Evolutionary conservation across 805 yeast species (phyloP).

Genomic region (Saturnispora besseyi): DNA sequence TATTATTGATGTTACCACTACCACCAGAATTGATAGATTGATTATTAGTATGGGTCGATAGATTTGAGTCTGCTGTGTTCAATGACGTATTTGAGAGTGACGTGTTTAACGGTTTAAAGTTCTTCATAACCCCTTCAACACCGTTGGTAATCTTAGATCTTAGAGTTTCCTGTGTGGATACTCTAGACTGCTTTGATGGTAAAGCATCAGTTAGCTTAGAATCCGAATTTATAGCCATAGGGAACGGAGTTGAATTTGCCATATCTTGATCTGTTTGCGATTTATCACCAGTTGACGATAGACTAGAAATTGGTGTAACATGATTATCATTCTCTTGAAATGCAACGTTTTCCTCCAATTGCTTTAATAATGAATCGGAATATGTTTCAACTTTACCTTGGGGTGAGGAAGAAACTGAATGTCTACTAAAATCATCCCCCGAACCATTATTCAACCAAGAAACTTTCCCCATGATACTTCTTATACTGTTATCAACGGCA

Average conservation of each 20-base stretch:
- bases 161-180: constrained; percentile 21
- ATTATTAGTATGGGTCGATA: not conserved
- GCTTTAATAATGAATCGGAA: constrained; percentile 21
- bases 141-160: constrained; percentile 24
- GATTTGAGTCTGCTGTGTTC: constrained; percentile 11
- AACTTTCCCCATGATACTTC: constrained; percentile 27
- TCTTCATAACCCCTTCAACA: constrained; percentile 30
- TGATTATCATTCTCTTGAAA: constrained; percentile 14
- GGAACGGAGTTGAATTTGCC: constrained; percentile 2
- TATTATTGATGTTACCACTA: not conserved
- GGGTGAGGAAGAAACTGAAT: not conserved
- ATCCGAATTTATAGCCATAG: constrained; percentile 9
- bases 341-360: constrained; percentile 26
- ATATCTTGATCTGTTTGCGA: constrained; percentile 8
- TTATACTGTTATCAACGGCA: constrained; percentile 30
- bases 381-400: constrained; percentile 10
- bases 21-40: not conserved
- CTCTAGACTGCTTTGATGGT: constrained; percentile 8
- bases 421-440: constrained; percentile 6
- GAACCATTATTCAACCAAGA: constrained; percentile 22
- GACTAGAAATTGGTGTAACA: constrained; percentile 25
- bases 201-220: not conserved
- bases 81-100: constrained; percentile 28
- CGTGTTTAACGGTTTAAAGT: constrained; percentile 26
- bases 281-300: constrained; percentile 16